phyloP scores from a whole-genome alignment of 768 basidiomycete species.

The Podaxis rugospora region DNA sequence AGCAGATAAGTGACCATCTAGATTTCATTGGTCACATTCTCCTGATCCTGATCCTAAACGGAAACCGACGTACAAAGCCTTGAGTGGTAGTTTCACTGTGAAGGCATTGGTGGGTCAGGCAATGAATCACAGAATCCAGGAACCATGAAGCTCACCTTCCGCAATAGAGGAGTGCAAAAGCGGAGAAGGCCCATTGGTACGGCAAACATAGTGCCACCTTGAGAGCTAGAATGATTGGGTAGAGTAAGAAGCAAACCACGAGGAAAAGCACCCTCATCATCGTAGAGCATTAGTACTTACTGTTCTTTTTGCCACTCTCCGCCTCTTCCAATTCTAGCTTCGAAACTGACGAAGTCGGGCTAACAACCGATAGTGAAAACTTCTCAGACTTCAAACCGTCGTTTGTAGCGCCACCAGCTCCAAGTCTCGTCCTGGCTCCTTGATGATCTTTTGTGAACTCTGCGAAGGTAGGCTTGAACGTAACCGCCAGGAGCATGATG shows the following conservation, averaged over 20 bases:
- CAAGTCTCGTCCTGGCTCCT: not conserved
- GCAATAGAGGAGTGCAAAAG: constrained; percentile 41
- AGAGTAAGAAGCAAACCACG: not conserved
- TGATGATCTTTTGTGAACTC: not conserved
- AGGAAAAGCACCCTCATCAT: not conserved
- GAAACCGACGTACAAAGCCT: constrained; percentile 38
- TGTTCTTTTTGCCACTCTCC: constrained; percentile 1
- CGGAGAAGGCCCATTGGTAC: constrained; percentile 44
- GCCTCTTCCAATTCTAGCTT: not conserved
- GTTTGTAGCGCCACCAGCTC: not conserved
- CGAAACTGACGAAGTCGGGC: not conserved
- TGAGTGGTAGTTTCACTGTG: constrained; percentile 47
- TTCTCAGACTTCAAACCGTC: not conserved
- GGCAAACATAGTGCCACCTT: constrained; percentile 33
- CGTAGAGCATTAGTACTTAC: constrained; percentile 11
- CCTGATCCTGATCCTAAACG: not conserved
- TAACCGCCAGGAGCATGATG: constrained; percentile 30
- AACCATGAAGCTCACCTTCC: constrained; percentile 37
- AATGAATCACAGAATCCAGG: not conserved
- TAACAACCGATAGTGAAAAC: not conserved
- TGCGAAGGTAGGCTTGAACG: constrained; percentile 41
- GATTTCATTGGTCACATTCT: not conserved
- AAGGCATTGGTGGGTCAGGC: not conserved
- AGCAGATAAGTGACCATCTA: constrained; percentile 54
- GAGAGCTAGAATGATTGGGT: constrained; percentile 26